A percentile compares a stretch with the other conserved stretches of the same genome.
Evolutionary conservation across 768 basidiomycete genomes (phyloP).

Genomic region (Leucocoprinus birnbaumii): DNA sequence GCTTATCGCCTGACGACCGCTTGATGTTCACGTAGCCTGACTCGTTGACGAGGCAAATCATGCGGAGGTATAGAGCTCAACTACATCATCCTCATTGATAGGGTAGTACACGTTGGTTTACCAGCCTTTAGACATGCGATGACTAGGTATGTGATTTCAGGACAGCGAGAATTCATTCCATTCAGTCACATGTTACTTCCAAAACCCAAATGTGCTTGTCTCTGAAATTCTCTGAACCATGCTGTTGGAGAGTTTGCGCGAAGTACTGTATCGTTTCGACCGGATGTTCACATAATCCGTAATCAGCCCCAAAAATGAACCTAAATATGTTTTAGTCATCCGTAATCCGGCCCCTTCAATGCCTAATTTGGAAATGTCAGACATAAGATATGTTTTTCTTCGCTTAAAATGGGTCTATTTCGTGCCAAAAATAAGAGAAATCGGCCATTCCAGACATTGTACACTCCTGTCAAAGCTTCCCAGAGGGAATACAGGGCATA

Average conservation of each 20-base stretch:
- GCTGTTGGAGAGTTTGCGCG: not conserved
- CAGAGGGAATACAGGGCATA: too few relatives aligned
- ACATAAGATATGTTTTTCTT: too few relatives aligned
- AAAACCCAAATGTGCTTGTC: constrained; percentile 42
- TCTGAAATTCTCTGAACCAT: not conserved
- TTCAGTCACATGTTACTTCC: constrained; percentile 50
- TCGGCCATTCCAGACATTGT: too few relatives aligned
- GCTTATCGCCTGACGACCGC: constrained; percentile 36
- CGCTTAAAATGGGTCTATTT: too few relatives aligned
- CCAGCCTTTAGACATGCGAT: constrained; percentile 40
- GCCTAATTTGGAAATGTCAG: too few relatives aligned
- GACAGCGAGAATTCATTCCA: constrained; percentile 47
- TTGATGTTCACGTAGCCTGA: constrained; percentile 44
- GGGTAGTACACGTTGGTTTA: constrained; percentile 17
- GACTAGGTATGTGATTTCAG: constrained; percentile 37
- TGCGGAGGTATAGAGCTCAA: not conserved
- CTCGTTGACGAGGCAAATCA: constrained; percentile 38
- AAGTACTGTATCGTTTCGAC: not conserved
- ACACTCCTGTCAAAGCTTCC: too few relatives aligned
- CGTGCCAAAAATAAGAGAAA: too few relatives aligned
- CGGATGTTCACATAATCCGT: not conserved
- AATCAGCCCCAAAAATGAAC: too few relatives aligned
- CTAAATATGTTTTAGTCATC: too few relatives aligned
- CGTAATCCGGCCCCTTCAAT: too few relatives aligned
- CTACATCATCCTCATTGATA: not conserved